These are phyloP conservation scores for Brassica balearica DNA, from an alignment of 441 rosid species.

Conservation along the genomic window DNA sequence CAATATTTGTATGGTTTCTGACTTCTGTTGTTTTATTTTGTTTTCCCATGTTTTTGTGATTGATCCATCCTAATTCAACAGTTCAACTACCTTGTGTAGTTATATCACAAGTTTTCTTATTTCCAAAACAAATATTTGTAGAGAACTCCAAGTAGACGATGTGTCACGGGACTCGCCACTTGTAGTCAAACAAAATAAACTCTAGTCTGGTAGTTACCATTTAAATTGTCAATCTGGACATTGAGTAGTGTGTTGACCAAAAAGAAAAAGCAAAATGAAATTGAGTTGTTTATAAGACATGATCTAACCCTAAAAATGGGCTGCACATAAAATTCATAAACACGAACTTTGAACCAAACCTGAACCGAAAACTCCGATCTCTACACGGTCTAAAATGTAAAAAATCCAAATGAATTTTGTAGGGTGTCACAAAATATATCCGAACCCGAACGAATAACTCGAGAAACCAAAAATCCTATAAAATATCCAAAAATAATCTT, in stretches of 20 bases:
- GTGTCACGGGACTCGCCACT: neutral
- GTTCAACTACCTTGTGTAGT: neutral
- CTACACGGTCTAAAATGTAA: too few relatives aligned
- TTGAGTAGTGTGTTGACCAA: neutral
- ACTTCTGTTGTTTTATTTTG: conserved; percentile 9
- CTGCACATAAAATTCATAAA: too few relatives aligned
- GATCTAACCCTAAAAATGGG: too few relatives aligned
- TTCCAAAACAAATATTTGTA: neutral
- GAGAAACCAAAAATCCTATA: too few relatives aligned
- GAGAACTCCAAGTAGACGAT: conserved; percentile 4
- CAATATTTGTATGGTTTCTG: conserved; percentile 16
- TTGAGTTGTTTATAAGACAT: too few relatives aligned
- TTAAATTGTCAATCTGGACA: neutral
- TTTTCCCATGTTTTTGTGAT: conserved; percentile 21
- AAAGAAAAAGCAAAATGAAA: too few relatives aligned
- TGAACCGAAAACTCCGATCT: too few relatives aligned
- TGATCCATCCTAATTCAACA: neutral
- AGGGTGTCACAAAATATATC: too few relatives aligned
- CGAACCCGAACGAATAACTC: too few relatives aligned
- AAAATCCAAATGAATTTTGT: too few relatives aligned
- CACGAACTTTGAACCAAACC: too few relatives aligned
- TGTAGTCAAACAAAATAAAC: neutral
- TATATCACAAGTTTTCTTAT: neutral
- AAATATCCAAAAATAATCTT: too few relatives aligned
- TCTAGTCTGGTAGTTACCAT: neutral